Conservation (phyloP, 1,284 basidiomycete species). For the Puccinia polysora region DNA sequence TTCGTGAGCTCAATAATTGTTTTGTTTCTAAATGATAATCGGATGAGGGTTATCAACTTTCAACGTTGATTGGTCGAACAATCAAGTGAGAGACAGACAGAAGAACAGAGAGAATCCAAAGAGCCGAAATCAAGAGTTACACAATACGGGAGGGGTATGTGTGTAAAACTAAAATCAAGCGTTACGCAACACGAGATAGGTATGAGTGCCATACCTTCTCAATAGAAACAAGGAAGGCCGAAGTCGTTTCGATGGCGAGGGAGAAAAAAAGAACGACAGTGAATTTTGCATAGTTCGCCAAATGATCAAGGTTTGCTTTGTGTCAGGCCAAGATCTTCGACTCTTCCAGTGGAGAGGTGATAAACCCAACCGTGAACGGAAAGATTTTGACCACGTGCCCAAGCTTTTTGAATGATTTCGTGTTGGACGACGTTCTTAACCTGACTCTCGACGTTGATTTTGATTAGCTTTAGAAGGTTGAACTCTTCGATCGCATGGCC, state of each 20-base stretch:
- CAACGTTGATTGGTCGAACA: no score
- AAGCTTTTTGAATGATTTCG: constrained; percentile 46
- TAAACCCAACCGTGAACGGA: constrained; percentile 47
- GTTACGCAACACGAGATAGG: no score
- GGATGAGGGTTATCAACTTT: no score
- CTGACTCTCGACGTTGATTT: constrained; percentile 45
- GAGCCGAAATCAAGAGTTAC: no score
- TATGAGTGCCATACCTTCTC: no score
- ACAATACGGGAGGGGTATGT: no score
- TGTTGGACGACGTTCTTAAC: constrained; percentile 45
- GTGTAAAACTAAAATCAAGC: not conserved
- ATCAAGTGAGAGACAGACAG: no score
- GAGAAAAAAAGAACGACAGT: no score
- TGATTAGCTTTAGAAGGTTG: constrained; percentile 13
- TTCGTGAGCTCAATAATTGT: no score
- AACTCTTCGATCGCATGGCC: not conserved
- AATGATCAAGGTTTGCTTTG: constrained; percentile 15
- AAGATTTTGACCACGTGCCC: constrained; percentile 44
- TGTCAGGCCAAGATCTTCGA: constrained; percentile 45
- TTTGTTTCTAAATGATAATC: no score
- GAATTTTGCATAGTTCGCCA: not conserved
- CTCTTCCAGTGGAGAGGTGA: constrained; percentile 45
- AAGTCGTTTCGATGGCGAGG: not conserved
- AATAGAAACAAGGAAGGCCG: no score
- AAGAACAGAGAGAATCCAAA: no score